Percentiles rank a stretch among this genome's conserved stretches.
Conservation (phyloP, 2,329 filamentous ascomycete species). For the Elsinoe arachidis region DNA sequence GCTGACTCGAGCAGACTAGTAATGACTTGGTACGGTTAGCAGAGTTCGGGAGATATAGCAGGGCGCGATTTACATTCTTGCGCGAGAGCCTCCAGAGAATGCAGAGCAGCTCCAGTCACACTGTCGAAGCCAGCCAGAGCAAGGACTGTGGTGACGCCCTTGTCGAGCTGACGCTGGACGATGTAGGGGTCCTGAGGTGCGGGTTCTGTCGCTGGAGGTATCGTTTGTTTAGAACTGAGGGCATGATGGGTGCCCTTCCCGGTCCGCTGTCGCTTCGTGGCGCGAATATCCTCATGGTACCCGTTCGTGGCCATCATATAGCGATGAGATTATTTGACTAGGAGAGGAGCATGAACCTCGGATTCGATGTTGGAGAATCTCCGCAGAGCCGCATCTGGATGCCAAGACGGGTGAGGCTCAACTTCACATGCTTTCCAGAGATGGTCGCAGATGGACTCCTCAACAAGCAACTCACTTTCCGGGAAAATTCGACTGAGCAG, state of each 20-base stretch:
- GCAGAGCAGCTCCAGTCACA: constrained; percentile 47
- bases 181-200: constrained; percentile 43
- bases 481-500: too few species aligned
- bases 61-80: constrained; percentile 47
- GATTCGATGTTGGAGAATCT: too few species aligned
- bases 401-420: not conserved
- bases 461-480: too few species aligned
- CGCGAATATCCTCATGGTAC: not conserved
- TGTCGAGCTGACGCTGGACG: constrained; percentile 46
- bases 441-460: too few species aligned
- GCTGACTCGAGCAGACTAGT: constrained; percentile 46
- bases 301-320: not conserved
- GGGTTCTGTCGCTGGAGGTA: constrained; percentile 25
- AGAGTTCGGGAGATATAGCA: not conserved
- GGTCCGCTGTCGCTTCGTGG: constrained; percentile 13
- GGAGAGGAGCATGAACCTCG: not conserved
- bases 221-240: constrained; percentile 17
- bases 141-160: constrained; percentile 46
- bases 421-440: not conserved
- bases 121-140: constrained; percentile 46
- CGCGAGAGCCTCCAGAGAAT: constrained; percentile 45
- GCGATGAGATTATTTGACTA: not conserved
- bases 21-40: constrained; percentile 37
- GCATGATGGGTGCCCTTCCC: constrained; percentile 1
- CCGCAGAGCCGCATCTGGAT: not conserved